Conservation (phyloP, 192 early-diverging fungal species). For the Phycomyces blakesleeanus region DNA sequence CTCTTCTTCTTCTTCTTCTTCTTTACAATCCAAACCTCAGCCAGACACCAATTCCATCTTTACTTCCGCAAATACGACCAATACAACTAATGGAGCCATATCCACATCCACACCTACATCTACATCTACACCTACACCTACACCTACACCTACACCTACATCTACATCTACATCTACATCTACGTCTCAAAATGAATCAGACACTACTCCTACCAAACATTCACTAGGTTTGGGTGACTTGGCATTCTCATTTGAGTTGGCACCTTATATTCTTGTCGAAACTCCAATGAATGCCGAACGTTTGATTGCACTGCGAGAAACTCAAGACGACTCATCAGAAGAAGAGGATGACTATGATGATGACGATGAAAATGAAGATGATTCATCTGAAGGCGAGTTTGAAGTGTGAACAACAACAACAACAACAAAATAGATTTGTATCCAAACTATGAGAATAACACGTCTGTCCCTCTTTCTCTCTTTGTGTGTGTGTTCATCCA, state of each 20-base stretch:
- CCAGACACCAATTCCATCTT: conserved; percentile 16
- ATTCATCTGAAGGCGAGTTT: conserved; percentile 33
- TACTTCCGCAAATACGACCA: no score
- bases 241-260: conserved; percentile 58
- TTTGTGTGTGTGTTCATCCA: no score
- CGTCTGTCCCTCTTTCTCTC: no score
- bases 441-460: no score
- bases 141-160: no score
- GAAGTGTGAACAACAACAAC: conserved; percentile 12
- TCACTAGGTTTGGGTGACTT: conserved; percentile 55
- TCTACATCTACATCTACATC: no score
- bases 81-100: no score
- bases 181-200: conserved; percentile 1
- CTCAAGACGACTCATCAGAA: conserved; percentile 43
- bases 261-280: conserved; percentile 64
- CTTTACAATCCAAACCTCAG: conserved; percentile 4
- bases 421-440: neutral
- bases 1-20: no score
- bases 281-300: conserved; percentile 59
- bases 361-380: conserved; percentile 38
- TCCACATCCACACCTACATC: no score
- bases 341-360: conserved; percentile 45
- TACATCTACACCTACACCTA: no score
- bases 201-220: conserved; percentile 19
- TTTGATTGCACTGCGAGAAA: conserved; percentile 41